Percentiles rank a stretch among this genome's conserved stretches.
Evolutionary conservation across 2,329 filamentous ascomycete species (phyloP).

Genomic region (Fusarium foetens): DNA sequence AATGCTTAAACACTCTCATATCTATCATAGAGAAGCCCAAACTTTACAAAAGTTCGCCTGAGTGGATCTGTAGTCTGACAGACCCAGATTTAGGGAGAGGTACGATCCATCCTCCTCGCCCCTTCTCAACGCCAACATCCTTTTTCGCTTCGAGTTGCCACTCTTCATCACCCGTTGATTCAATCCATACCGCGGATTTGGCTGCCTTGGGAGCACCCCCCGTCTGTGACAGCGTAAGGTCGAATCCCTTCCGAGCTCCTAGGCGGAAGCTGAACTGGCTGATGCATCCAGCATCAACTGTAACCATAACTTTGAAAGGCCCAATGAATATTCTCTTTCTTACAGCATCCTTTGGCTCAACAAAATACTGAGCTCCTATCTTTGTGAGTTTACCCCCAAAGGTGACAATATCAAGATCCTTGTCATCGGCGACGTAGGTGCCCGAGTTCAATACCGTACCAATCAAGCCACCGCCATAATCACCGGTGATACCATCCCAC

Average conservation of each 20-base stretch:
- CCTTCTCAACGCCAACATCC: background rate
- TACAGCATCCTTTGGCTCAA: conserved; percentile 58
- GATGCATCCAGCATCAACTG: conserved; percentile 57
- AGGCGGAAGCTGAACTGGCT: conserved; percentile 48
- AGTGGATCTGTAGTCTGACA: background rate
- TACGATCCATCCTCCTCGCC: conserved; percentile 39
- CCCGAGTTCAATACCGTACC: conserved; percentile 61
- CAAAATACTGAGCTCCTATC: conserved; percentile 43
- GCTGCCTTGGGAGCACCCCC: conserved; percentile 42
- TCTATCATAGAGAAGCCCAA: background rate
- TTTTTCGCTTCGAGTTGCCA: conserved; percentile 4
- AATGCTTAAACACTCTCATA: background rate
- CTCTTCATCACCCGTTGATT: conserved; percentile 38
- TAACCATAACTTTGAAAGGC: conserved; percentile 54
- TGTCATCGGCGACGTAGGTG: conserved; percentile 60
- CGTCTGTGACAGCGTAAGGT: conserved; percentile 47
- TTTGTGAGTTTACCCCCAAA: conserved; percentile 58
- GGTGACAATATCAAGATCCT: conserved; percentile 57
- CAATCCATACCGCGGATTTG: conserved; percentile 51
- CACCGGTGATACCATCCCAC: conserved; percentile 67
- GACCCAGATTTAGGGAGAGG: background rate
- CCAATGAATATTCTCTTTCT: conserved; percentile 61
- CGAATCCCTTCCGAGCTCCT: background rate
- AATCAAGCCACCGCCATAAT: conserved; percentile 66
- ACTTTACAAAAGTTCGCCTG: background rate